phyloP scores from a whole-genome alignment of 2,329 filamentous ascomycete genomes.

The Fusarium pilosicola region DNA sequence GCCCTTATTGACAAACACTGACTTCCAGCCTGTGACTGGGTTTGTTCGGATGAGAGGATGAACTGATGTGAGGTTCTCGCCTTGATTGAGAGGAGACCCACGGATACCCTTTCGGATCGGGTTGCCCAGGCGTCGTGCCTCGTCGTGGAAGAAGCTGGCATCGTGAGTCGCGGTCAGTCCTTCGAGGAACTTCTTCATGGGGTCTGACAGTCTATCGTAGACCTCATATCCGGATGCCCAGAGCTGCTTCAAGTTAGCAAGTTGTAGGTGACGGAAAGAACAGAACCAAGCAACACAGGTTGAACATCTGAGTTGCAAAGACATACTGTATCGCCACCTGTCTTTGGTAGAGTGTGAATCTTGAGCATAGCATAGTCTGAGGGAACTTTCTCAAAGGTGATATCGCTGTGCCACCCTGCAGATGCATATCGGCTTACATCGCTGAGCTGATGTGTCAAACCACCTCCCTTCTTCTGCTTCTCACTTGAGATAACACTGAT shows the following conservation, averaged over 20 bases:
- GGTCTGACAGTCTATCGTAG: constrained; percentile 63
- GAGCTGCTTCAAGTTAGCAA: constrained; percentile 57
- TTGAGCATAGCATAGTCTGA: constrained; percentile 71
- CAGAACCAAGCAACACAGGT: neutral
- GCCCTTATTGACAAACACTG: constrained; percentile 60
- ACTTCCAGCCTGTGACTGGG: constrained; percentile 68
- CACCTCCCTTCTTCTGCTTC: constrained; percentile 64
- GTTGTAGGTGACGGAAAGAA: neutral
- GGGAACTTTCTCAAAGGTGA: constrained; percentile 68
- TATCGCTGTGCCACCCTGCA: constrained; percentile 62
- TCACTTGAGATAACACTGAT: constrained; percentile 66
- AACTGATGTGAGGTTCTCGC: constrained; percentile 59
- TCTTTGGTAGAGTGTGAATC: constrained; percentile 64
- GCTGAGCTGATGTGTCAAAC: constrained; percentile 61
- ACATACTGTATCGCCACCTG: constrained; percentile 64
- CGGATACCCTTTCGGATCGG: constrained; percentile 55
- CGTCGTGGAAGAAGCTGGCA: constrained; percentile 61
- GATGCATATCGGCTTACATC: constrained; percentile 60
- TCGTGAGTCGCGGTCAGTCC: constrained; percentile 59
- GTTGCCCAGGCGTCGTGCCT: constrained; percentile 59
- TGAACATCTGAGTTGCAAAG: neutral
- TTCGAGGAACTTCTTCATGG: constrained; percentile 59
- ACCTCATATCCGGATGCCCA: constrained; percentile 72
- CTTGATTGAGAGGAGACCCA: constrained; percentile 68
- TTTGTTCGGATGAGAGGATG: constrained; percentile 69